Base-by-base conservation (phyloP, 306 rosid genomes). In the Inga oerstediana region DNA sequence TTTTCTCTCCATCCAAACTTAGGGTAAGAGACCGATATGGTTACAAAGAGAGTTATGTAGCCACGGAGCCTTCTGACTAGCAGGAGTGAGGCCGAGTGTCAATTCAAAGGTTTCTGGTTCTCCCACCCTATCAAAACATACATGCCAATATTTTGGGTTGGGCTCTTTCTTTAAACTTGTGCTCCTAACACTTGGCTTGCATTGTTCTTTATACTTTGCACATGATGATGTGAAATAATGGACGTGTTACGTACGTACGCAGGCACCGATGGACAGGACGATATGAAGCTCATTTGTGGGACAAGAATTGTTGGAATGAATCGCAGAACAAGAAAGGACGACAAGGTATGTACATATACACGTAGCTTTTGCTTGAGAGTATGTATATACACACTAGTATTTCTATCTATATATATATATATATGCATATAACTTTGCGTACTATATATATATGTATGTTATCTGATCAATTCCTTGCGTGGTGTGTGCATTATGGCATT, bases 211-310 rank as follows among this genome's bases (percentile, higher is more conserved):
- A 64, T 27, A 7, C 27, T 17, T 58, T 22, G 10, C 66, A 22
- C 37, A 27, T 64, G 70, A 65, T 30, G 44, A 5, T 32, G 43
- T 65, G 39, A 64, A 64, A 30, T 30, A 64, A 30, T 30, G 10
- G 70, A 59, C 10, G 39, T 13, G 71, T 7, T 65, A 65, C 12
- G 19, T 65, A 65, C 12, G 19, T 32, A 59, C 22, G 0, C 75
- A 92, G 96, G 78, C 96, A 90, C 78, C 86, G 98, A 59, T 94
- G 98, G 98, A 94, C 98, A 1, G 97, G 98, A 1, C 84, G 98
- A 10, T 92, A 92, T 68, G 98, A 95, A 83, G 98, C 98, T 84
- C 98, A 95, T 86, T 83, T 95, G 87, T 95, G 98, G 98, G 98
- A 95, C 84, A 95, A 92, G 82, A 92, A 91, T 86, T 91, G 97